Conservation (phyloP, 164 flowering plant genomes). For the Buxus sempervirens region DNA sequence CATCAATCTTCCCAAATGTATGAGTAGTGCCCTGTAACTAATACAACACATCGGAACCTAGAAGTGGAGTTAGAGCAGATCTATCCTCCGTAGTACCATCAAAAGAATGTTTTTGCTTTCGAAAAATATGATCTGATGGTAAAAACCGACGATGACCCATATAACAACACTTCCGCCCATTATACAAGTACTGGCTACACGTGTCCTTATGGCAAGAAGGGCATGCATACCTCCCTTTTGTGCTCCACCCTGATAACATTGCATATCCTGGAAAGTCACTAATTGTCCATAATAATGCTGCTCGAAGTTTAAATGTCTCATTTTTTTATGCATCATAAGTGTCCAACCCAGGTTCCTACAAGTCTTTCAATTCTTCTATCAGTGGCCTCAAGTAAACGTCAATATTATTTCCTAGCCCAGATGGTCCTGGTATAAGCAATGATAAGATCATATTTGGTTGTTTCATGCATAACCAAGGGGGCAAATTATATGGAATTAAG, state of each 20-base stretch:
- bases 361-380: conserved; percentile 15
- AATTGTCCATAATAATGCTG: conserved; percentile 21
- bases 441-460: conserved; percentile 8
- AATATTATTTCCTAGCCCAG: conserved; percentile 7
- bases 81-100: neutral
- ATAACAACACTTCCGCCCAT: conserved; percentile 6
- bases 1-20: neutral
- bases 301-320: conserved; percentile 8
- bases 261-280: conserved; percentile 18
- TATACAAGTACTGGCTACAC: neutral
- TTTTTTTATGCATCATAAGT: conserved; percentile 16
- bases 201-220: conserved; percentile 14
- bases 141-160: conserved; percentile 20
- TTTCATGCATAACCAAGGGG: conserved; percentile 16
- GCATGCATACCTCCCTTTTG: conserved; percentile 12
- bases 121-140: neutral
- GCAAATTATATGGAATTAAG: conserved; percentile 12
- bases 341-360: neutral
- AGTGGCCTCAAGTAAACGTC: conserved; percentile 19
- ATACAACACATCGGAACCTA: neutral
- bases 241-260: conserved; percentile 17
- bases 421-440: conserved; percentile 15
- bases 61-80: neutral
- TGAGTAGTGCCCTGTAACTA: neutral
- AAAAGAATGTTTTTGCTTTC: neutral